These are phyloP conservation scores for Ophiostoma tasmaniense DNA, from an alignment of 2,329 filamentous ascomycete genomes.

Conservation along the genomic window DNA sequence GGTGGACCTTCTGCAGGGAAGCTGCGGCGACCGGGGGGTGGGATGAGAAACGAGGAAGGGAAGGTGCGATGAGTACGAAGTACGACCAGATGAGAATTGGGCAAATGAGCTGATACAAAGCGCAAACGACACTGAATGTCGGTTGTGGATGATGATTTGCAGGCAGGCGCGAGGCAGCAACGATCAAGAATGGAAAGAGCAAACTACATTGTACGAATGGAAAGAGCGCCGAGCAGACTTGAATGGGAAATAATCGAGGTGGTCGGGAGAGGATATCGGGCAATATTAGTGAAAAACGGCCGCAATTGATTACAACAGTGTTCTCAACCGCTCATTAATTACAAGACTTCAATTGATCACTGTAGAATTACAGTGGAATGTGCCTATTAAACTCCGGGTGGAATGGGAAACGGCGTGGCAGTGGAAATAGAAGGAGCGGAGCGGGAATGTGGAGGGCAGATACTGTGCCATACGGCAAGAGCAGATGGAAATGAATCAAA, in stretches of 20 bases:
- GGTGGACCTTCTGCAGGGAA: slow-evolving; percentile 21
- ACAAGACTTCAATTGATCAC: background rate
- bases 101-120: background rate
- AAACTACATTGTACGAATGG: background rate
- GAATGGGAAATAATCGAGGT: background rate
- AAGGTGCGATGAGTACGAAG: background rate
- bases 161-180: slow-evolving; percentile 1
- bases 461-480: background rate
- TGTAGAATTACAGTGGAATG: background rate
- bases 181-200: background rate
- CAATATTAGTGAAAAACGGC: background rate
- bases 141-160: background rate
- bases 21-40: slow-evolving; percentile 16
- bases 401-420: slow-evolving; percentile 1
- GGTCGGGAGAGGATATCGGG: background rate
- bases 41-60: slow-evolving; percentile 8
- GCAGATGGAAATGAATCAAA: background rate
- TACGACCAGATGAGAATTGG: background rate
- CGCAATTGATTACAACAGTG: background rate
- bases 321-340: background rate
- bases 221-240: background rate
- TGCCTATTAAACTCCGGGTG: background rate
- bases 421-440: background rate
- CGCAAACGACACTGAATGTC: background rate
- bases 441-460: background rate